Evolutionary conservation across 2,329 filamentous ascomycete genomes (phyloP).

Genomic region (Fusarium siculi): DNA sequence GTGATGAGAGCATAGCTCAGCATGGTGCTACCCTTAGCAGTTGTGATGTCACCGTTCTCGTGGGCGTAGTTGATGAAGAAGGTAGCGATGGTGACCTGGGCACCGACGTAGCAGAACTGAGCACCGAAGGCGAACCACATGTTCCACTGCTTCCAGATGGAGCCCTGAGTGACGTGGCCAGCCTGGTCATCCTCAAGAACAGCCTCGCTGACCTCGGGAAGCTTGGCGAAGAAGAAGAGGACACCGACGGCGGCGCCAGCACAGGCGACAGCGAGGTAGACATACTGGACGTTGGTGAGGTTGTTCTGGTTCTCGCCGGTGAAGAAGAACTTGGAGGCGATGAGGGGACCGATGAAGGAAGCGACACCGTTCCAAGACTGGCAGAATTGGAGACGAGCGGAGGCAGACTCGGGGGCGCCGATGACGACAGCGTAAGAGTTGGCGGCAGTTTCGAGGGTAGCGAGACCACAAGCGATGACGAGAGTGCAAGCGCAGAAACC

Average conservation of each 20-base stretch:
- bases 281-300: constrained; percentile 77
- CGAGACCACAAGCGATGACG: constrained; percentile 77
- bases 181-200: constrained; percentile 52
- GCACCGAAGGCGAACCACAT: constrained; percentile 80
- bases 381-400: constrained; percentile 62
- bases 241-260: constrained; percentile 73
- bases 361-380: constrained; percentile 83
- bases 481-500: constrained; percentile 81
- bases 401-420: constrained; percentile 43
- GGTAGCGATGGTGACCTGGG: constrained; percentile 72
- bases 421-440: constrained; percentile 74
- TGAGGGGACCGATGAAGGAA: constrained; percentile 75
- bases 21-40: constrained; percentile 66
- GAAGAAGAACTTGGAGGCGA: constrained; percentile 80
- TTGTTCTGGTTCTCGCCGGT: constrained; percentile 65
- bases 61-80: constrained; percentile 80
- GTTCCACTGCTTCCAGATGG: constrained; percentile 76
- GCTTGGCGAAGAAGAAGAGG: constrained; percentile 74
- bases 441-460: constrained; percentile 79
- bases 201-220: constrained; percentile 75
- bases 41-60: constrained; percentile 66
- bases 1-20: constrained; percentile 80
- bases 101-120: constrained; percentile 82
- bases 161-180: constrained; percentile 65
- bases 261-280: constrained; percentile 76